Conservation (phyloP, 176 grass and related monocot genomes). For the Oryza glumipatula region DNA sequence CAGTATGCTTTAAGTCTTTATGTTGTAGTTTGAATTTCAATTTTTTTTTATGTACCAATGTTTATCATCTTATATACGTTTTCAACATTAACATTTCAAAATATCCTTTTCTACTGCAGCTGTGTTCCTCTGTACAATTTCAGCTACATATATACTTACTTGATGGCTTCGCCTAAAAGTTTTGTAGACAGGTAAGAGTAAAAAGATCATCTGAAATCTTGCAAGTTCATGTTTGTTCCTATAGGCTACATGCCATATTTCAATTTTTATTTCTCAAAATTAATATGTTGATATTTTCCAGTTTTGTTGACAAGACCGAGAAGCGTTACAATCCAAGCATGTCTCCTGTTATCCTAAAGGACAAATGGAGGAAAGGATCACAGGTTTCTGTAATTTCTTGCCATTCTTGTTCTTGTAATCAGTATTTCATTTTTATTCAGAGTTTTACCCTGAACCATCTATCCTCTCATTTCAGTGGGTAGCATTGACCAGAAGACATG, state of each 20-base stretch:
- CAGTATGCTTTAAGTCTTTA: neutral
- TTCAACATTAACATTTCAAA: constrained; percentile 30
- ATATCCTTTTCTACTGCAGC: constrained; percentile 59
- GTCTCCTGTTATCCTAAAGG: constrained; percentile 73
- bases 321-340: constrained; percentile 85
- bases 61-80: constrained; percentile 1
- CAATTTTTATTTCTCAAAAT: constrained; percentile 26
- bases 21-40: constrained; percentile 6
- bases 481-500: constrained; percentile 77
- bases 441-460: constrained; percentile 30
- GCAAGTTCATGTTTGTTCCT: constrained; percentile 24
- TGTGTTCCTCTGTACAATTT: constrained; percentile 98
- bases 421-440: constrained; percentile 12
- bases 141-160: constrained; percentile 89
- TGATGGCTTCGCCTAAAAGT: constrained; percentile 88
- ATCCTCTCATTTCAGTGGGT: constrained; percentile 82
- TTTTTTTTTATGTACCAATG: neutral
- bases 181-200: constrained; percentile 84
- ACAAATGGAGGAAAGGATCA: constrained; percentile 98
- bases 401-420: constrained; percentile 24
- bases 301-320: constrained; percentile 83
- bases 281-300: constrained; percentile 41
- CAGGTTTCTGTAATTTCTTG: constrained; percentile 64
- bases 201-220: constrained; percentile 8
- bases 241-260: constrained; percentile 20